Evolutionary conservation across 345 rosid genomes (phyloP).

Genomic region (Rhodamnia rubescens): DNA sequence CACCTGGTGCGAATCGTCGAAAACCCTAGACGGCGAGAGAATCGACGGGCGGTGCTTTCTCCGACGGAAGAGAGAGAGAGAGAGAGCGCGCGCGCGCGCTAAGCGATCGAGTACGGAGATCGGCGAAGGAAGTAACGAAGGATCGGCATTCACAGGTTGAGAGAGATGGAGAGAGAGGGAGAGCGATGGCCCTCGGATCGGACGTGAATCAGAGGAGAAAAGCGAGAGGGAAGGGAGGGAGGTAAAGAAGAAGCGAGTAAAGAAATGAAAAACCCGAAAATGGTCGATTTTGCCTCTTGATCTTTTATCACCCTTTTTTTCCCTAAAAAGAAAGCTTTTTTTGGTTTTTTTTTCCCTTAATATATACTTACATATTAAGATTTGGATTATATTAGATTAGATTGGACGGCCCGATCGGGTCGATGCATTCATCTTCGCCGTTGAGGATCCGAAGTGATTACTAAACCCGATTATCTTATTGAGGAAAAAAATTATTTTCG

Average conservation of each 20-base stretch:
- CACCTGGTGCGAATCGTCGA: not conserved
- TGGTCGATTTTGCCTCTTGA: not conserved
- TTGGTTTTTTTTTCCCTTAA: not conserved
- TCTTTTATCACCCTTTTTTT: not conserved
- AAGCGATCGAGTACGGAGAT: slow-evolving; percentile 12
- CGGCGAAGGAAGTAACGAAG: not conserved
- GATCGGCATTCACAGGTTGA: not conserved
- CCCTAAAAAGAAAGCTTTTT: not conserved
- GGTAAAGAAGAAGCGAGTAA: not conserved
- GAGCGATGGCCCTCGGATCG: slow-evolving; percentile 17
- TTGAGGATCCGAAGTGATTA: not conserved
- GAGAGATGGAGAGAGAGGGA: slow-evolving; percentile 1
- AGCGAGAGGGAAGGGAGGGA: not conserved
- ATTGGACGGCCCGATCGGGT: not conserved
- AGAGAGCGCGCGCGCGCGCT: not conserved
- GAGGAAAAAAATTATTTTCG: not conserved
- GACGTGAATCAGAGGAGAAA: not conserved
- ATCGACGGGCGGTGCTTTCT: not conserved
- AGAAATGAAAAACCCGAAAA: not conserved
- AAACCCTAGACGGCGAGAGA: slow-evolving; percentile 31
- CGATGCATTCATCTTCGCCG: not conserved
- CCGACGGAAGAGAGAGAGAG: not conserved
- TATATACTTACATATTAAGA: not conserved
- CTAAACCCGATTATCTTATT: not conserved
- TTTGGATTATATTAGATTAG: not conserved